A percentile compares a stretch with the other conserved stretches of the same genome.
Evolutionary conservation across 2,329 filamentous ascomycete species (phyloP).

Genomic region (Phaeoacremonium minimum): DNA sequence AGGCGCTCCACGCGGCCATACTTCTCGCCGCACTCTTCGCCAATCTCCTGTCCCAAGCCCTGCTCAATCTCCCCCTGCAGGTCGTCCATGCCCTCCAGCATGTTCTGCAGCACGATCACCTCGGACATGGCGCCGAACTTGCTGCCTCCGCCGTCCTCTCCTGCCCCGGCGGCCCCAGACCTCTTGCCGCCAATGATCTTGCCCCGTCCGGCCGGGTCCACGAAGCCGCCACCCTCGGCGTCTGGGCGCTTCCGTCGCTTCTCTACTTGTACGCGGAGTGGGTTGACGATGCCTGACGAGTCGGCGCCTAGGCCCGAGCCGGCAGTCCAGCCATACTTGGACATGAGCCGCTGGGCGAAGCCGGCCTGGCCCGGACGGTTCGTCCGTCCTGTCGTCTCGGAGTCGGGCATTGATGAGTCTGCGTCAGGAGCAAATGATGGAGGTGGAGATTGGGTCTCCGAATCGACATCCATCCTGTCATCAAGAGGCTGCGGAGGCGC

Average conservation of each 20-base stretch:
- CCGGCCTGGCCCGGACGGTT: conserved; percentile 73
- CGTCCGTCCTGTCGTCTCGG: conserved; percentile 41
- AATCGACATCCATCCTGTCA: conserved; percentile 31
- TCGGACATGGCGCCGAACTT: conserved; percentile 72
- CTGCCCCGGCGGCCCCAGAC: conserved; percentile 8
- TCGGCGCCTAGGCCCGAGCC: conserved; percentile 83
- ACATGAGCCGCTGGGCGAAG: conserved; percentile 84
- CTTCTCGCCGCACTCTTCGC: conserved; percentile 86
- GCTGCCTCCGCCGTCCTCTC: conserved; percentile 18
- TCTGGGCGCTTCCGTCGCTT: conserved; percentile 78
- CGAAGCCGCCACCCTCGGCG: conserved; percentile 74
- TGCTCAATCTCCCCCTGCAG: conserved; percentile 72
- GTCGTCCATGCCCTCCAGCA: conserved; percentile 79
- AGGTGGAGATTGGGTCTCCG: conserved; percentile 45
- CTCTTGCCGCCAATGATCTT: conserved; percentile 77
- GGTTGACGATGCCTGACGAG: conserved; percentile 77
- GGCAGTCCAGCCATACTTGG: conserved; percentile 90
- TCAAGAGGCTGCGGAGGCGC: conserved; percentile 42
- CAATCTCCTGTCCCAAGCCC: conserved; percentile 86
- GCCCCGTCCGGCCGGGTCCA: conserved; percentile 63
- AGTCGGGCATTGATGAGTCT: conserved; percentile 21
- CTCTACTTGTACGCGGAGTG: conserved; percentile 78
- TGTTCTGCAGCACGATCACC: conserved; percentile 77
- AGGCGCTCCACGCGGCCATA: conserved; percentile 82
- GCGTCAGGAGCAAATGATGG: conserved; percentile 31